Conservation (phyloP, 1,284 basidiomycete species). For the Austroboletus niveus region DNA sequence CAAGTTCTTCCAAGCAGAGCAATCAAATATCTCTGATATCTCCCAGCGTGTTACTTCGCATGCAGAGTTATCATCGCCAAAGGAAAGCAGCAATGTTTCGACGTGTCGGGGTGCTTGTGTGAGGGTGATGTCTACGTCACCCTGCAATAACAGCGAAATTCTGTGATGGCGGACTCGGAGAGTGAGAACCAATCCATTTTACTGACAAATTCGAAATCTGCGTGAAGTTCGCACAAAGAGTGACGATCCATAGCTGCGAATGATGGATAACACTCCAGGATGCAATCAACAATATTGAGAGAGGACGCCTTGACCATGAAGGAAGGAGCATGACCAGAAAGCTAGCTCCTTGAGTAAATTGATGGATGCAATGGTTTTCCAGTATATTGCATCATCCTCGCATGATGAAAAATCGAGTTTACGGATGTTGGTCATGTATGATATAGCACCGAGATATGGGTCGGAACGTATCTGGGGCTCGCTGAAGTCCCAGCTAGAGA, state of each 20-base stretch:
- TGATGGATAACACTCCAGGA: background rate
- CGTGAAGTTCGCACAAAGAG: background rate
- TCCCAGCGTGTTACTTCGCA: background rate
- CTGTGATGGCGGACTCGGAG: background rate
- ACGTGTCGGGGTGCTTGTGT: background rate
- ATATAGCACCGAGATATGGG: constrained; percentile 1
- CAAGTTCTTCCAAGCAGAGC: constrained; percentile 1
- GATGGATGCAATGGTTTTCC: constrained; percentile 11
- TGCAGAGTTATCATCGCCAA: background rate
- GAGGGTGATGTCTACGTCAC: background rate
- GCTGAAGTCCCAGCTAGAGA: background rate
- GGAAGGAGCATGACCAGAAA: constrained; percentile 7
- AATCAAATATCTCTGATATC: background rate
- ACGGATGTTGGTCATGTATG: constrained; percentile 22
- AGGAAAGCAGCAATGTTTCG: background rate
- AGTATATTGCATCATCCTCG: constrained; percentile 9
- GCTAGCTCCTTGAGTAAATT: constrained; percentile 11
- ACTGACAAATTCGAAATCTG: background rate
- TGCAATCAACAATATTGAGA: background rate
- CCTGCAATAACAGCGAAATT: background rate
- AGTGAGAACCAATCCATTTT: background rate
- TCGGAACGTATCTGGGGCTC: background rate
- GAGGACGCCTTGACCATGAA: constrained; percentile 6
- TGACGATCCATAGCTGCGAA: constrained; percentile 1
- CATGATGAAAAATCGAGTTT: constrained; percentile 8